phyloP scores from a whole-genome alignment of 805 yeast species.

The Sungouiella blattae region DNA sequence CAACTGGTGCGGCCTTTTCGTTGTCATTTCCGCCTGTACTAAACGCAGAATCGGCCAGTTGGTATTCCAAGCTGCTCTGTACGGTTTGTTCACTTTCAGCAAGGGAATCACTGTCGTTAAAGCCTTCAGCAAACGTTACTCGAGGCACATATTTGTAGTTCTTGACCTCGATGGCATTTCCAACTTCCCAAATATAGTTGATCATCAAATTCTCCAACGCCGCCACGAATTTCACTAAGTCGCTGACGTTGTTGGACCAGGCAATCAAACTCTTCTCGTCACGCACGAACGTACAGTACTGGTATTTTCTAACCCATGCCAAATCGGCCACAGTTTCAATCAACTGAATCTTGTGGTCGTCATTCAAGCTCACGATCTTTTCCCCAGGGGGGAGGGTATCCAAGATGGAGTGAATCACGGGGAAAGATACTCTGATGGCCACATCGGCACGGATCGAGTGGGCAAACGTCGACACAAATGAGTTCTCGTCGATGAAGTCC shows the following conservation, averaged over 20 bases:
- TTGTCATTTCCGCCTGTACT: no score
- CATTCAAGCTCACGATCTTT: background rate
- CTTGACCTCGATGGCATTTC: background rate
- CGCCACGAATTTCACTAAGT: background rate
- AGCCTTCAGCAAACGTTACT: background rate
- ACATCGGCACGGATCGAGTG: background rate
- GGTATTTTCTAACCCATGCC: slow-evolving; percentile 1
- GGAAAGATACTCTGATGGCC: background rate
- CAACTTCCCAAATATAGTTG: slow-evolving; percentile 1
- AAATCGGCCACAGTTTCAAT: background rate
- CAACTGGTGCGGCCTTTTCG: no score
- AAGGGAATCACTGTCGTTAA: no score
- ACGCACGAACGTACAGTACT: background rate
- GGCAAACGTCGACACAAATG: background rate
- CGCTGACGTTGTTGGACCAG: background rate
- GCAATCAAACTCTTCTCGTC: background rate
- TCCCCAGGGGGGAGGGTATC: background rate
- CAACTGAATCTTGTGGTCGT: slow-evolving; percentile 1
- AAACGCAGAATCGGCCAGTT: no score
- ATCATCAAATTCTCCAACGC: background rate
- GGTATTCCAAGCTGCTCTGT: no score
- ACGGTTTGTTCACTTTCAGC: no score
- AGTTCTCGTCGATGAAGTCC: background rate
- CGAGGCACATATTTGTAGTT: background rate
- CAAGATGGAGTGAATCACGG: background rate